Evolutionary conservation across 2,329 filamentous ascomycete species (phyloP), one percentile per base, ranked within the genome.

Genomic region (Colletotrichum lindemuthianum): DNA sequence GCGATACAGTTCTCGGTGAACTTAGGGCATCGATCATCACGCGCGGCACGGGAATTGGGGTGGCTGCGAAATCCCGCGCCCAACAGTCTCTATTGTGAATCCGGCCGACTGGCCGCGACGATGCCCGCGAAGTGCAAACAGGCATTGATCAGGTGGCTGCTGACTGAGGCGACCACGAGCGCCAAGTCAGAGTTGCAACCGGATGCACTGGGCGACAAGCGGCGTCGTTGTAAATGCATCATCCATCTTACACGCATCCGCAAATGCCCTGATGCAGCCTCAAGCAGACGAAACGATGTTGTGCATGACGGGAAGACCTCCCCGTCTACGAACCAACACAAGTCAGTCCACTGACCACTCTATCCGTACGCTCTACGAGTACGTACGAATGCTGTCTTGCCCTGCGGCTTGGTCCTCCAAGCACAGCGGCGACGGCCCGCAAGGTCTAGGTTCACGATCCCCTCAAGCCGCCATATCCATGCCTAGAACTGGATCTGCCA

Each of bases 31-130:
- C 24, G 24, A 24, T 34, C 41, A 53, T 16, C 34, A 43, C 37
- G 36, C 50, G 43, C 52, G 50, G 58, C 61, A 58, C 36, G 40
- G 41, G 51, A 61, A 63, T 48, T 57, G 52, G 58, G 57, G 63
- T 24, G 37, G 34, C 50, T 41, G 55, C 43, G 41, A 51, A 16
- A 52, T 15, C 33, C 43, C 36, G 49, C 16, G 24, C 24, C 24
- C 24, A 24, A 24, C 24, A 24, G 24, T 24, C 4, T 24, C 24
- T 24, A 24, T 4, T 24, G 24, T 24, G 24, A 24, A 24, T 24
- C 24, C 24, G 4, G 24, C 24, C 24, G 24, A 24, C 24, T 1
- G 24, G 24, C 24, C 24, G 24, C 24, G 24, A 24, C 24, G 24
- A 24, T 24, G 24, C 24, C 24, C 24, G 24, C 24, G 24, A 24